Conservation (phyloP, 1,284 basidiomycete genomes). For the Macrocystidia cucumis region DNA sequence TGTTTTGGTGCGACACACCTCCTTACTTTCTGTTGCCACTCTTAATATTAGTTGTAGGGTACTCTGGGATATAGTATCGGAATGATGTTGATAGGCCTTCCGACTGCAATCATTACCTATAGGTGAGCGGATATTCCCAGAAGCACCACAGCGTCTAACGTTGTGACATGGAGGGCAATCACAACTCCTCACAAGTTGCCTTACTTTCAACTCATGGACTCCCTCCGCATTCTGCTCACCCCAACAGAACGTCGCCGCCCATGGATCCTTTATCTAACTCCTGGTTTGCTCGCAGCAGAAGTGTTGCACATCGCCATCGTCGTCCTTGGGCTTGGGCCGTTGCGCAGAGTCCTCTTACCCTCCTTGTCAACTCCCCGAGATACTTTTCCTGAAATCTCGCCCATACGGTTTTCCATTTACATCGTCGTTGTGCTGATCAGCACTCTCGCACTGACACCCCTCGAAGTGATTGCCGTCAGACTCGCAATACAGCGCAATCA, state of each 20-base stretch:
- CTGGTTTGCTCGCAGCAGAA: conserved; percentile 71
- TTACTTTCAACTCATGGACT: conserved; percentile 51
- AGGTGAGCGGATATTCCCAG: conserved; percentile 39
- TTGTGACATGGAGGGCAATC: conserved; percentile 49
- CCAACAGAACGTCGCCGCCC: conserved; percentile 77
- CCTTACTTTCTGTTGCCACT: not conserved
- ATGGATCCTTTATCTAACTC: conserved; percentile 78
- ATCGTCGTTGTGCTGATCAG: conserved; percentile 52
- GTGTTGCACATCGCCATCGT: conserved; percentile 61
- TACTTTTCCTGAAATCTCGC: conserved; percentile 29
- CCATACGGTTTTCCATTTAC: conserved; percentile 50
- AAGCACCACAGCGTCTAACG: not conserved
- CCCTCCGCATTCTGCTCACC: conserved; percentile 71
- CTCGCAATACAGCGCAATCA: conserved; percentile 84
- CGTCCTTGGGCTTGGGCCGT: conserved; percentile 56
- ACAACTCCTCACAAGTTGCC: conserved; percentile 82
- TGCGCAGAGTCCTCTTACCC: conserved; percentile 61
- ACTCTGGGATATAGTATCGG: conserved; percentile 55
- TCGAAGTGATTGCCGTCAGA: conserved; percentile 79
- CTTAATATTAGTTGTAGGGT: conserved; percentile 24
- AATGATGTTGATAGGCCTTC: conserved; percentile 74
- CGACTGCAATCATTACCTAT: conserved; percentile 73
- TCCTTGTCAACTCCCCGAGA: conserved; percentile 30
- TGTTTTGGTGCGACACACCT: conserved; percentile 30
- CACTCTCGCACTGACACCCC: conserved; percentile 63